These are phyloP conservation scores for Lachnellula hyalina DNA, from an alignment of 2,329 filamentous ascomycete species.

Conservation along the genomic window DNA sequence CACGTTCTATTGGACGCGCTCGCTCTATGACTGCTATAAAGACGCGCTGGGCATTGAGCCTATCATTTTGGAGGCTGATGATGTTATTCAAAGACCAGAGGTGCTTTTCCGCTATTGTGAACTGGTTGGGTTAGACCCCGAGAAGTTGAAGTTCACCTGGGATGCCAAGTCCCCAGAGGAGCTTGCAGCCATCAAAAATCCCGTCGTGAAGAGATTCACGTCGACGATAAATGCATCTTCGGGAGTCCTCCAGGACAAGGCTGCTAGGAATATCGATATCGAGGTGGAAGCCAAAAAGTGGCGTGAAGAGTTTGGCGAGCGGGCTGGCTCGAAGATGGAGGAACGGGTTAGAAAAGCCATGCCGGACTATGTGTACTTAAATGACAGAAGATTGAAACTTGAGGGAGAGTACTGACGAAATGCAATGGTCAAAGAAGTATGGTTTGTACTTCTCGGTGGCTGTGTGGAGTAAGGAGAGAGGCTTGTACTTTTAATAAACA, in stretches of 20 bases:
- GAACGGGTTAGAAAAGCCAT: slow-evolving; percentile 29
- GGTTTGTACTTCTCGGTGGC: no score
- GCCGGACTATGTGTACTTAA: slow-evolving; percentile 37
- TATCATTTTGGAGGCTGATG: slow-evolving; percentile 34
- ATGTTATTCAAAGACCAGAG: slow-evolving; percentile 33
- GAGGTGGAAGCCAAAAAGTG: slow-evolving; percentile 32
- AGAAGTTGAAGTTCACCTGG: slow-evolving; percentile 32
- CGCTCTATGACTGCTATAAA: slow-evolving; percentile 33
- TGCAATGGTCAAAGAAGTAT: no score
- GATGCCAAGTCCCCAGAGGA: slow-evolving; percentile 3
- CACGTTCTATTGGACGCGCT: slow-evolving; percentile 30
- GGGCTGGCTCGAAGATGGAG: slow-evolving; percentile 13
- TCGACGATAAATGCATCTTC: slow-evolving; percentile 31
- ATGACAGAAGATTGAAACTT: slow-evolving; percentile 3
- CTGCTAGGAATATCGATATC: slow-evolving; percentile 31
- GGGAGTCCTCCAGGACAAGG: slow-evolving; percentile 32
- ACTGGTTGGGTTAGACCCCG: slow-evolving; percentile 30
- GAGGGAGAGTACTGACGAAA: background rate
- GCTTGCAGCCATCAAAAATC: background rate
- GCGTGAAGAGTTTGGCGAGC: slow-evolving; percentile 28
- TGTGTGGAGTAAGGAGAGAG: no score
- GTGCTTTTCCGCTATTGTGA: slow-evolving; percentile 27
- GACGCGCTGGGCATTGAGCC: slow-evolving; percentile 26
- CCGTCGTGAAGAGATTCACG: slow-evolving; percentile 17
- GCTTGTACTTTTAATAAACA: no score